phyloP scores from a whole-genome alignment of 768 basidiomycete species.

The Fomitopsis serialis region DNA sequence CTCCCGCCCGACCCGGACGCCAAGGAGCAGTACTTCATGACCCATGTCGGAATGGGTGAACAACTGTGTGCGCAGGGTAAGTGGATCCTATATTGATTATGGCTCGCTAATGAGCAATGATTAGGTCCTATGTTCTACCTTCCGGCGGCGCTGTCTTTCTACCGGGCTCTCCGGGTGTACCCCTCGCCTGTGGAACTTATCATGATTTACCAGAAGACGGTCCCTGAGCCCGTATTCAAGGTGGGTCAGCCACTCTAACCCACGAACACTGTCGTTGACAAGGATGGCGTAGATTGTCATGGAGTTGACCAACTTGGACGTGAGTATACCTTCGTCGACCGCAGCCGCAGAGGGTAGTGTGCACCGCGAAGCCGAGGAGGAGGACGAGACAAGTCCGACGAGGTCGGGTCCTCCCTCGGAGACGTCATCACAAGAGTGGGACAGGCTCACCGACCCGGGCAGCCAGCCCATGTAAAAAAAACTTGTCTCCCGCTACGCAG shows the following conservation, averaged over 20 bases:
- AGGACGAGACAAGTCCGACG: constrained; percentile 57
- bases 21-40: constrained; percentile 89
- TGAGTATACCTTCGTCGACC: constrained; percentile 59
- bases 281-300: constrained; percentile 50
- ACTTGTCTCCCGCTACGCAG: neutral
- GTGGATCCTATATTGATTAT: constrained; percentile 12
- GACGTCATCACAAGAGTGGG: constrained; percentile 88
- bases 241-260: constrained; percentile 28
- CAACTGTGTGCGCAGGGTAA: constrained; percentile 70
- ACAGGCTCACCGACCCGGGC: constrained; percentile 76
- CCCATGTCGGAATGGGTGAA: constrained; percentile 85
- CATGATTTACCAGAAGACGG: constrained; percentile 89
- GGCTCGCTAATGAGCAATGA: neutral
- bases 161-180: constrained; percentile 89
- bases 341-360: constrained; percentile 20
- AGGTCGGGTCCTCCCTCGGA: constrained; percentile 74
- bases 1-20: constrained; percentile 65
- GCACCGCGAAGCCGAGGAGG: constrained; percentile 30
- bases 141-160: constrained; percentile 85
- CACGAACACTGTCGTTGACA: constrained; percentile 2
- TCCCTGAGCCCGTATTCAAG: constrained; percentile 78
- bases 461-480: constrained; percentile 33
- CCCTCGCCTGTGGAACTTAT: constrained; percentile 93
- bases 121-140: constrained; percentile 46
- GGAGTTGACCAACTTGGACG: constrained; percentile 84